Base-by-base conservation (phyloP, 2,329 filamentous ascomycete genomes). In the Pezizomycotina sp. region DNA sequence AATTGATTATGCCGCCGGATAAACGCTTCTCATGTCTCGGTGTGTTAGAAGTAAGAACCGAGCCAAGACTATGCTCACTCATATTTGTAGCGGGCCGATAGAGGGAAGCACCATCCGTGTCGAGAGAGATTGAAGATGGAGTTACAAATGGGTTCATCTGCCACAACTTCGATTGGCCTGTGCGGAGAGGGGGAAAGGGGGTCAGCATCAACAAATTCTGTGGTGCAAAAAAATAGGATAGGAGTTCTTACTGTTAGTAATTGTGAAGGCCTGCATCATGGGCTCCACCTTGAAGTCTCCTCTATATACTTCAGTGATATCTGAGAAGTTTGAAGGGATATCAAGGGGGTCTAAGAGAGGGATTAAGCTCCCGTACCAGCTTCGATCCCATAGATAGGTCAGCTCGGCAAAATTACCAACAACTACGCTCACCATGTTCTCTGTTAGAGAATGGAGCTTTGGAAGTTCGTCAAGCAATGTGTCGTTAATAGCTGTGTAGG, bases 381-480 rank as follows among this genome's bases (percentile, higher is more conserved):
- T 73, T 37, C 66, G 66, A 54, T 76, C 84, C 86, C 86, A 98
- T 31, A 71, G 66, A 12, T 71, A 68, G 57, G 93, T 84, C 28
- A 92, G 75, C 46, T 77, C 73, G 48, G 93, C 71, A 52, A 95
- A 82, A 50, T 82, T 83, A 38, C 69, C 71, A 27, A 92, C 65
- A 50, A 81, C 86, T 15, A 78, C 75, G 50, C 83, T 79, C 50
- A 89, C 82, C 43, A 93, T 63, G 50, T 75, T 78, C 44, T 81
- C 80, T 1, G 86, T 93, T 46, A 89, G 61, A 5, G 63, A 60
- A 33, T 89, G 92, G 10, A 98, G 66, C 54, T 75, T 75, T 1
- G 86, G 86, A 29, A 98, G 66, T 55, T 95, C 86, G 48, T 86
- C 77, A 58, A 92, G 93, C 42, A 95, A 65, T 1, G 86, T 82